Base-by-base conservation (phyloP, 2,329 filamentous ascomycete genomes). In the Alternaria metachromatica region DNA sequence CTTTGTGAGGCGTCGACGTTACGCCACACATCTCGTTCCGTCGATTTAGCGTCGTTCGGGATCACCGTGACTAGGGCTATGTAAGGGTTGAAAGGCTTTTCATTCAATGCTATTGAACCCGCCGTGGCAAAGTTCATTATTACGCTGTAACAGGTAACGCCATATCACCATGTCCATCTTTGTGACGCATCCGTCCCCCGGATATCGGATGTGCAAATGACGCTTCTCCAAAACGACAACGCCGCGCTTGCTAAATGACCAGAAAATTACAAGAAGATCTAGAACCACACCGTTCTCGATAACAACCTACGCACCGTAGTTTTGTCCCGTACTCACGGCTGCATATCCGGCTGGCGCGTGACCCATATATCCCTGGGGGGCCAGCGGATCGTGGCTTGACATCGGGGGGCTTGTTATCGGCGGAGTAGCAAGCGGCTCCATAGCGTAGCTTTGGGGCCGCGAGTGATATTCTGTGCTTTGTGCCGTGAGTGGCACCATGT, bases 401-500 rank as follows among this genome's bases (percentile, higher is more conserved):
- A 26, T 20, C n/a, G 30, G 49, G 15, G 21, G 68, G 50, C 63
- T 73, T 58, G 61, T 53, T 11, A 65, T 21, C 15, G 70, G 69
- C 18, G 72, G 66, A 25, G 58, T 73, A 55, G 65, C 66, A 10
- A 74, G 51, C 5, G 72, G 63, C 21, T 55, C 56, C 71, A 74
- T 66, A 2, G 63, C 55, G 41, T 72, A 72, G 37, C 49, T 48
- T 18, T 69, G 58, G 18, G 63, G 67, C 6, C 63, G 58, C 7
- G 54, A 54, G 12, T 45, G 43, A 25, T 77, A 74, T 33, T 64
- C 66, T 5, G 72, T 75, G 49, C 46, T 63, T 13, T 50, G 57
- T 26, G 57, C 51, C n/a, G 57, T 60, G 28, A 63, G 61, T 4
- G 61, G 61, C 45, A 18, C 51, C 57, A 46, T 30, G 13, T 63